A percentile compares a stretch with the other conserved stretches of the same genome.
phyloP scores from a whole-genome alignment of 441 rosid species.

The Viola pubescens region DNA sequence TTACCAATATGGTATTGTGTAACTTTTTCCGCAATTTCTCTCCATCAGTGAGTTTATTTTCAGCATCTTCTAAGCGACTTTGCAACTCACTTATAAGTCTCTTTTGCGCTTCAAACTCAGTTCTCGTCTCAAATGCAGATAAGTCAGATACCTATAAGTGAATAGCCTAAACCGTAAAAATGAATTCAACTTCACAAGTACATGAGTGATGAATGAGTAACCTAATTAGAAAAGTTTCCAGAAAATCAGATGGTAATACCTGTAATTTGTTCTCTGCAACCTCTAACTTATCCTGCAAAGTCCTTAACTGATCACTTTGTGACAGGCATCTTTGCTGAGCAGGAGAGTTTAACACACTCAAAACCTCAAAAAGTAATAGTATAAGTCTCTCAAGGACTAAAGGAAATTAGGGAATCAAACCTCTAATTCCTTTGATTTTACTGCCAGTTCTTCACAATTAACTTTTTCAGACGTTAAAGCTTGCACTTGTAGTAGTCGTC shows the following conservation, averaged over 20 bases:
- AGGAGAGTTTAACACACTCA: constrained; percentile 11
- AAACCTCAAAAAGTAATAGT: constrained; percentile 8
- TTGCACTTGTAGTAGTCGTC: constrained; percentile 43
- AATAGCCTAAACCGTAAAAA: constrained; percentile 7
- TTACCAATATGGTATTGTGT: constrained; percentile 91
- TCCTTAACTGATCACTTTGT: constrained; percentile 59
- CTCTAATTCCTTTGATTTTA: constrained; percentile 68
- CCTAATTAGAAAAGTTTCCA: background rate
- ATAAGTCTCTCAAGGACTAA: background rate
- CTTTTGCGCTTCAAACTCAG: constrained; percentile 60
- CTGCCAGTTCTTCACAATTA: constrained; percentile 51
- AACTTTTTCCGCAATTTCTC: constrained; percentile 78
- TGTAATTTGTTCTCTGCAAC: constrained; percentile 63
- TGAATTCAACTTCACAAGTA: background rate
- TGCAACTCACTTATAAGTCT: constrained; percentile 37
- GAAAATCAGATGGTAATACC: constrained; percentile 35
- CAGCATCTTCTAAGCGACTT: constrained; percentile 61
- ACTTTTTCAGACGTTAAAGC: constrained; percentile 50
- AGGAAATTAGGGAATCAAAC: constrained; percentile 28
- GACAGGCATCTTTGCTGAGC: constrained; percentile 67
- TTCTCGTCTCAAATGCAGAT: constrained; percentile 48
- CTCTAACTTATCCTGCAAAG: constrained; percentile 54
- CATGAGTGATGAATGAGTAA: background rate
- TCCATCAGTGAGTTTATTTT: constrained; percentile 63
- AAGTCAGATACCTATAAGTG: constrained; percentile 55